Evolutionary conservation across 1,284 basidiomycete species (phyloP), one percentile per base, ranked within the genome.

Genomic region (Butyriboletus regius): DNA sequence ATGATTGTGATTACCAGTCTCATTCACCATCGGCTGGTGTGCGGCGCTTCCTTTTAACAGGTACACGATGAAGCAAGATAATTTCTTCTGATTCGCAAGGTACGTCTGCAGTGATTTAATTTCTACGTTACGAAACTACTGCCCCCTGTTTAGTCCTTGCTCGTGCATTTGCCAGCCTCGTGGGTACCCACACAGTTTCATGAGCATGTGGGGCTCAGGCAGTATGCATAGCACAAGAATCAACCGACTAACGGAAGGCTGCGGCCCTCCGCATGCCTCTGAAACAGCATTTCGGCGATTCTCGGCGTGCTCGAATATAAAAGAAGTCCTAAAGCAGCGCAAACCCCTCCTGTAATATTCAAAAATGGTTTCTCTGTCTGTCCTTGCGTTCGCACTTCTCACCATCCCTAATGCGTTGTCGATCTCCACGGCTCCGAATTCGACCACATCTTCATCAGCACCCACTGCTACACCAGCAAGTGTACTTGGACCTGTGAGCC

Each of bases 401-500:
- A n/a, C n/a, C 4, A 9, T 46, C 1, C 49, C 54, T 43, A 26
- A 33, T 37, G 53, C 53, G 10, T 9, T 52, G 15, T 50, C 41
- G 18, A 7, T 49, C 17, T 36, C 37, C 2, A 18, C 8, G 1
- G 12, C 7, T 38, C 35, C 42, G 33, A 28, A 38, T 39, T 46
- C 52, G n/a, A 9, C 8, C 22, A 5, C 18, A n/a, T 0, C 5
- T 5, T 24, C 9, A 38, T 13, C 47, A 20, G 6, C 17, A 26
- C n/a, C 17, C 3, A 13, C 37, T 3, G 15, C 4, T 13, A 7
- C 43, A 14, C 5, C 44, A 14, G 33, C 37, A 10, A 36, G 32
- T 7, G 40, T 48, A 12, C 14, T 67, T 26, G 62, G 62, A 15
- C 48, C 67, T 10, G 46, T 46, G 12, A 41, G 35, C 13, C 32